A percentile compares a stretch with the other conserved stretches of the same genome.
These are phyloP conservation scores for Mycena sp. DNA, from an alignment of 1,284 basidiomycete species.

Conservation along the genomic window DNA sequence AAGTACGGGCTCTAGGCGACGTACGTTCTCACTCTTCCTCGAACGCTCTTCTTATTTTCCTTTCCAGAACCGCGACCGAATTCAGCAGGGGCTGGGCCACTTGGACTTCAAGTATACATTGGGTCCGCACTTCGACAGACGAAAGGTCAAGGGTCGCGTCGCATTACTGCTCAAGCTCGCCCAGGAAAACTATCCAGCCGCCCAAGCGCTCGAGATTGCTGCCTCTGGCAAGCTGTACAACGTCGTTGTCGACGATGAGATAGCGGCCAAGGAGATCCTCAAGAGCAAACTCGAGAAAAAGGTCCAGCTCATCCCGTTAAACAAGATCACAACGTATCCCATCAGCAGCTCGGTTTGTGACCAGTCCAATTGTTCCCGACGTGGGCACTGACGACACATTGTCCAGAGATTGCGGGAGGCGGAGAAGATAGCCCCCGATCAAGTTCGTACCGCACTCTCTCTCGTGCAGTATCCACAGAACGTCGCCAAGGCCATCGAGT, in stretches of 20 bases:
- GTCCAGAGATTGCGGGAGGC: conserved; percentile 82
- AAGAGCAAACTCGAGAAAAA: conserved; percentile 87
- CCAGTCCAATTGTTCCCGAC: not conserved
- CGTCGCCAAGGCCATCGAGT: conserved; percentile 90
- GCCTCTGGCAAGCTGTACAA: conserved; percentile 95
- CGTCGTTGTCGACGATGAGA: conserved; percentile 93
- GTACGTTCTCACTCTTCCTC: conserved; percentile 53
- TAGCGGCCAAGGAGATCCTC: conserved; percentile 87
- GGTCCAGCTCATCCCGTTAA: conserved; percentile 94
- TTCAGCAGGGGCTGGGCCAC: conserved; percentile 75
- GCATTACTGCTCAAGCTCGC: conserved; percentile 85
- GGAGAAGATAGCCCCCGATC: conserved; percentile 80
- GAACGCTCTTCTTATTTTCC: conserved; percentile 8
- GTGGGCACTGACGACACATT: conserved; percentile 10
- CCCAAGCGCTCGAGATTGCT: conserved; percentile 93
- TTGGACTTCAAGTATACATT: conserved; percentile 92
- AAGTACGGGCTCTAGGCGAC: conserved; percentile 71
- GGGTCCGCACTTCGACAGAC: conserved; percentile 84
- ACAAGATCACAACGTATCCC: conserved; percentile 84
- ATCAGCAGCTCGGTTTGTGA: conserved; percentile 68
- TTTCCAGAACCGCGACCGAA: conserved; percentile 72
- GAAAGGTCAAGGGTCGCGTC: conserved; percentile 94
- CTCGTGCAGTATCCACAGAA: conserved; percentile 90
- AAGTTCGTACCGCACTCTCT: conserved; percentile 87
- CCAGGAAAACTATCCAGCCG: conserved; percentile 75